Conservation (phyloP, 345 rosid species). For the Hibiscus trionum region DNA sequence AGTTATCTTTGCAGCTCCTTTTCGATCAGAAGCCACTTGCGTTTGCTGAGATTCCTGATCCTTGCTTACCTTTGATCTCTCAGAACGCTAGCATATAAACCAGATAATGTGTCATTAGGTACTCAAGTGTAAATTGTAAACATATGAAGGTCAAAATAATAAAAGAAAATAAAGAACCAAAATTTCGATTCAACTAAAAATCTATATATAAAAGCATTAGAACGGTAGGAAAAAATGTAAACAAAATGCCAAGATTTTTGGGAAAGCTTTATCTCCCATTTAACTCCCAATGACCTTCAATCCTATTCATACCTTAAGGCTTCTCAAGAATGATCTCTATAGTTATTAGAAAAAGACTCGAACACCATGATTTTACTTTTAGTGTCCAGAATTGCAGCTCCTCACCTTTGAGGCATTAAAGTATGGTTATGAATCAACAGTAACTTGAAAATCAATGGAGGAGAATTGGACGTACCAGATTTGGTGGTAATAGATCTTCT, state of each 20-base stretch:
- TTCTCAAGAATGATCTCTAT: not conserved
- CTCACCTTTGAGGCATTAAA: not conserved
- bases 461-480: constrained; percentile 38
- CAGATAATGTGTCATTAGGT: constrained; percentile 1
- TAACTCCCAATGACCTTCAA: not conserved
- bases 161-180: not conserved
- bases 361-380: not conserved
- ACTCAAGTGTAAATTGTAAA: not conserved
- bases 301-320: not conserved
- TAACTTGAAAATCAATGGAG: not conserved
- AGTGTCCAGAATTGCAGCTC: not conserved
- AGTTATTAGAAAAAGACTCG: not conserved
- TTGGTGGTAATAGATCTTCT: constrained; percentile 55
- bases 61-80: constrained; percentile 14
- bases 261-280: not conserved
- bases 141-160: not conserved
- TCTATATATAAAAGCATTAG: not conserved
- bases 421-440: not conserved
- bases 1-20: constrained; percentile 12
- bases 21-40: constrained; percentile 1
- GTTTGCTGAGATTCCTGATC: constrained; percentile 19
- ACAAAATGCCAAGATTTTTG: not conserved
- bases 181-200: not conserved
- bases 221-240: no score
- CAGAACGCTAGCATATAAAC: constrained; percentile 21